Evolutionary conservation across 768 basidiomycete genomes (phyloP), one percentile per base, ranked within the genome.

Genomic region (Lentinula edodes): DNA sequence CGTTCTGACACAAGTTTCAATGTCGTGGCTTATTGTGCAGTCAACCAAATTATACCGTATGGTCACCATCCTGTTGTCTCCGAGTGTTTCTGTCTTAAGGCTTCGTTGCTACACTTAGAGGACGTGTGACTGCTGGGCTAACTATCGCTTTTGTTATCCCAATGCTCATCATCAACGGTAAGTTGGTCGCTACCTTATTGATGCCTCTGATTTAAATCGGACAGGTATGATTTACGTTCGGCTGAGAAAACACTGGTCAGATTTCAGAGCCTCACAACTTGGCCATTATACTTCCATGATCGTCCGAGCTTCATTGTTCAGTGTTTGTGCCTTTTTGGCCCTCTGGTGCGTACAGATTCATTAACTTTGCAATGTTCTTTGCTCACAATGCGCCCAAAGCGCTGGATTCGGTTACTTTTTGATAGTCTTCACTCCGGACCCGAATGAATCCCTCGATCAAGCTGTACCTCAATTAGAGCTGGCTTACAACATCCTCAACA

Each of bases 181-280:
- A 10, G 55, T 15, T 28, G 3, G 28, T 35, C 32, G 32, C 28
- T 3, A 36, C n/a, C 32, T 7, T 39, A 39, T 8, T 36, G 23
- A 5, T 18, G 13, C 41, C 4, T 43, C 34, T n/a, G 15, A 39
- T 57, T 18, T 23, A n/a, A 28, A 38, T 9, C 16, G 4, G n/a
- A 42, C 20, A 57, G 55, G 28, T 4, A 18, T 57, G 18, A 42
- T 57, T 23, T 57, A 57, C 41, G 15, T 8, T 18, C 35, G 41
- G 13, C 20, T 57, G 15, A 36, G 55, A n/a, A 57, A 57, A 23
- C 55, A 57, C 55, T 57, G 38, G 35, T 57, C 55, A 16, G 41
- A 28, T 23, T 57, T 57, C n/a, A 15, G 41, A n/a, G 16, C 38
- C 6, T 53, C 41, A 2, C 36, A 41, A 10, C 39, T 41, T 42